Evolutionary conservation across 371 early-diverging fungal species (phyloP), one percentile per base, ranked within the genome.

Genomic region (Mucor saturninus): DNA sequence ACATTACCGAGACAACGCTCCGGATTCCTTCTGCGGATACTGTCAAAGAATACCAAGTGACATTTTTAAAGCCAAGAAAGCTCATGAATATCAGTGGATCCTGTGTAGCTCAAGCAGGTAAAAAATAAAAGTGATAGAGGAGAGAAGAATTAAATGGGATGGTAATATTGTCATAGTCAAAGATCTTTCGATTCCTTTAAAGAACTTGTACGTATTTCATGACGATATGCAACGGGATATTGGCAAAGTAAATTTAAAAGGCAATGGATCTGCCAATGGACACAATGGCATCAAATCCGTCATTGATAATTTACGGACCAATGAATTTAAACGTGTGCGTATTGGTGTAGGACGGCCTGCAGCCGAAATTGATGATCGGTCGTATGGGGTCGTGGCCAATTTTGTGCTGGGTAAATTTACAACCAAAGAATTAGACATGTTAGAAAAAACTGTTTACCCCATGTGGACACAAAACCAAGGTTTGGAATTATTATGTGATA

Each of bases 231-330:
- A 92, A 58, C 81, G 89, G 8, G 83, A 84, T 26, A 58, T 91
- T 5, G 91, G 90, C 7, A 85, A 83, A 60, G 56, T 89, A 0
- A 81, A 89, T 1, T 58, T 83, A 54, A 93, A 93, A 65, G 28
- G 31, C 6, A 69, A 73, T 4, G 93, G 93, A 5, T 81, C 77
- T 10, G 77, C 72, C 2, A 85, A 83, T 59, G 93, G 92, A 15
- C 93, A 93, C 64, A 93, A 93, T 56, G 92, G 93, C 0, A 73
- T 91, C 64, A 86, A 86, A 59, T 92, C 92, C 0, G 80, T 89
- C 7, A 83, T 82, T 29, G 79, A 85, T 9, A 56, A 73, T 40
- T 62, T 91, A 11, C 58, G 71, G 5, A 81, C 86, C 0, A 69
- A 83, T 29, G 79, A 81, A 4, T 92, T 88, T 56, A 73, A 65